Conservation (phyloP, 108 stramenopile species). For the Cyclotella sp. region DNA sequence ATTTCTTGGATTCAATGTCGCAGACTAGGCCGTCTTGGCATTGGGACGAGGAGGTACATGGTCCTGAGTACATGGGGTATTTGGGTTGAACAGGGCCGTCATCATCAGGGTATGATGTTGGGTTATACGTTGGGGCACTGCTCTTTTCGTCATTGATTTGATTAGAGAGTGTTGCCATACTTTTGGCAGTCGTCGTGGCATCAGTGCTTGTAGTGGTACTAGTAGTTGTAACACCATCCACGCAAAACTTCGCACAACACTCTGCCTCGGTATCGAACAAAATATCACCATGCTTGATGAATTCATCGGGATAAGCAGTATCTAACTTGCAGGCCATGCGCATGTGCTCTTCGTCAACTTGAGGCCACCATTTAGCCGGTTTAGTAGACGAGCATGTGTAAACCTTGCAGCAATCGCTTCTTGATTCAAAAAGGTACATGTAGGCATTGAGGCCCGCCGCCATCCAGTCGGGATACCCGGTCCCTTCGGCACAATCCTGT, state of each 20-base stretch:
- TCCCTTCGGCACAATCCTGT: too few species aligned
- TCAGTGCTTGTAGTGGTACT: background rate
- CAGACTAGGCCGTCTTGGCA: constrained; percentile 12
- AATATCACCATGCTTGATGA: background rate
- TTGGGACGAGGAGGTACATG: constrained; percentile 14
- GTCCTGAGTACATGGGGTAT: constrained; percentile 12
- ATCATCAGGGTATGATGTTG: constrained; percentile 6
- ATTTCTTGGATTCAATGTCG: background rate
- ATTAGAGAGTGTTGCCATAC: background rate
- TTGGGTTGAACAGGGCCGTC: background rate
- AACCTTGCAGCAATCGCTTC: too few species aligned
- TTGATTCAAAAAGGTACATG: too few species aligned
- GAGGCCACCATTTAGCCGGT: constrained; percentile 7
- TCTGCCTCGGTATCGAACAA: background rate
- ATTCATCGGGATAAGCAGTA: background rate
- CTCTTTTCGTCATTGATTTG: background rate
- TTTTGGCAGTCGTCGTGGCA: too few species aligned
- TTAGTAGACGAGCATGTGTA: background rate
- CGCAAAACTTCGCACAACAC: background rate
- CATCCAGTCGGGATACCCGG: too few species aligned
- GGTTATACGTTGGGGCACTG: background rate
- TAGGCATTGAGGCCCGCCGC: too few species aligned
- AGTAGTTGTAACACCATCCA: background rate
- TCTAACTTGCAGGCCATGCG: background rate
- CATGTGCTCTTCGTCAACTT: background rate